These are phyloP conservation scores for Harrya chromipes DNA, from an alignment of 768 basidiomycete genomes.

Conservation along the genomic window DNA sequence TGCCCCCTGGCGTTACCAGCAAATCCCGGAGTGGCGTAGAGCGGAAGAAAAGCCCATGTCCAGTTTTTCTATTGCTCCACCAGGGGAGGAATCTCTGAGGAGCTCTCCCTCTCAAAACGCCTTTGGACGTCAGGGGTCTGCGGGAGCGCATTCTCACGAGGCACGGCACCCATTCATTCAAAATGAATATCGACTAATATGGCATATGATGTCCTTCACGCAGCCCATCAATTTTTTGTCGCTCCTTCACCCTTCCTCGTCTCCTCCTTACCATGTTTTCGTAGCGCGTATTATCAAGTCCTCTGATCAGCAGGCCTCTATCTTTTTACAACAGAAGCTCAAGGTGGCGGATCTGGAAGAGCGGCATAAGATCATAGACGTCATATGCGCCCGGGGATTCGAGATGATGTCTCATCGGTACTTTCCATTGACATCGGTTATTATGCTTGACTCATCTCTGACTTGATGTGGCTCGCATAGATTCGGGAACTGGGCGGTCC, in stretches of 20 bases:
- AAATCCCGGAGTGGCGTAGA: conserved; percentile 43
- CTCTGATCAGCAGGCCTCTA: conserved; percentile 88
- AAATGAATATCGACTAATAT: conserved; percentile 13
- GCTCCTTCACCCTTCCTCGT: conserved; percentile 79
- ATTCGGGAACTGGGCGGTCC: conserved; percentile 93
- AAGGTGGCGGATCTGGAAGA: conserved; percentile 81
- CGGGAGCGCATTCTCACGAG: conserved; percentile 44
- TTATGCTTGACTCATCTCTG: conserved; percentile 3
- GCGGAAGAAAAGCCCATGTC: conserved; percentile 29
- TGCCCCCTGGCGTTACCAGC: conserved; percentile 27
- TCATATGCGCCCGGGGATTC: conserved; percentile 78
- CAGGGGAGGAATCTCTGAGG: conserved; percentile 30
- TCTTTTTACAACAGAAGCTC: conserved; percentile 86
- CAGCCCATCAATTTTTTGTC: conserved; percentile 90
- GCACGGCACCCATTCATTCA: conserved; percentile 33
- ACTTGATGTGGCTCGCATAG: conserved; percentile 35
- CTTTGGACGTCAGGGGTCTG: conserved; percentile 28
- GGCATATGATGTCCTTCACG: conserved; percentile 8
- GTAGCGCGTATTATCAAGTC: conserved; percentile 85
- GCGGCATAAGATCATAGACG: conserved; percentile 80
- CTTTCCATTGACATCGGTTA: not conserved
- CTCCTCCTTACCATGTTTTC: conserved; percentile 79
- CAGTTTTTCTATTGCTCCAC: conserved; percentile 24
- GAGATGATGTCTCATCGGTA: conserved; percentile 93
- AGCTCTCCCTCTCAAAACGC: conserved; percentile 25